Evolutionary conservation across 495 filamentous ascomycete genomes (phyloP), one percentile per base, ranked within the genome.

Genomic region (Xylaria bambusicola): DNA sequence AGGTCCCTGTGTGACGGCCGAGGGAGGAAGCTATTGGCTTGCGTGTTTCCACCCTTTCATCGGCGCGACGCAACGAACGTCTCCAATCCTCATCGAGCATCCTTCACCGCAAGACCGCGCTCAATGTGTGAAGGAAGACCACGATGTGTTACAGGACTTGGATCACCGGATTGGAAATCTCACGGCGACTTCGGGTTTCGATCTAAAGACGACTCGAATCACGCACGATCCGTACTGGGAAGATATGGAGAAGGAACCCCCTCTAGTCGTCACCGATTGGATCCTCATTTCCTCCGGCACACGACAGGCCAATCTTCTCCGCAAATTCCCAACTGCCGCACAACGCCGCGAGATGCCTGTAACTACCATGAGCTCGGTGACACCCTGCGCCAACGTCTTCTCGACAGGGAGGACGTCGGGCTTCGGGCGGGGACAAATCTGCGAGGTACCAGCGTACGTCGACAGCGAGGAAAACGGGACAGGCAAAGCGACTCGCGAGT

Each of bases 161-260:
- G 40, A 59, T 20, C 65, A 67, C 29, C 40, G 29, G 9, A 21
- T 71, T 38, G 66, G 69, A 10, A 45, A 60, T 23, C 50, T 71
- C 21, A 66, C 64, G 21, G 66, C 69, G 1, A 66, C 64, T 20
- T 71, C 69, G 13, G 69, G 69, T 35, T 65, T 67, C 24, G 58
- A 71, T 27, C 46, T 71, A 12, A 58, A 67, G 31, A 71, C 69
- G 1, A 71, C 69, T 15, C 66, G 69, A 27, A 56, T 71, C 35
- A 67, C 66, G 8, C 69, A 71, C 35, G 64, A 71, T 46, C 62
- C 66, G 4, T 71, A 71, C 50, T 71, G 69, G 69, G 66, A 71
- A 21, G 69, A 71, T 15, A 61, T 23, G 3, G 64, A 63, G 31
- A 69, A 63, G 41, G 69, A 71, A 35, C 56, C 58, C 21, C 66